phyloP scores from a whole-genome alignment of 2,329 filamentous ascomycete genomes.

The Chalara sp. region DNA sequence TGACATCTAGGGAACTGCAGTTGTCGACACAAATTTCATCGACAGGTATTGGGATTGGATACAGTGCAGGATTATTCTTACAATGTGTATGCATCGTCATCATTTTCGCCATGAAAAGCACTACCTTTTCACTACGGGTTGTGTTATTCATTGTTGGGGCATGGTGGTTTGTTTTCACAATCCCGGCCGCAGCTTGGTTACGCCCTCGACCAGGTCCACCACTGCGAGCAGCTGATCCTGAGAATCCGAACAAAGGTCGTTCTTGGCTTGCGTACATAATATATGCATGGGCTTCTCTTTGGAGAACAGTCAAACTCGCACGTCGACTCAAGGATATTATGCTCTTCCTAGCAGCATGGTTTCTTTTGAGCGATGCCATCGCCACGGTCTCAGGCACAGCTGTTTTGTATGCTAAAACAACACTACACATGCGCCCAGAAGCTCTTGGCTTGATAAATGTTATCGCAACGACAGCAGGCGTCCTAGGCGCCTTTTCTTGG shows the following conservation, averaged over 20 bases:
- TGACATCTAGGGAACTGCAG: conserved; percentile 60
- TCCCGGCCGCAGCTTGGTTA: conserved; percentile 82
- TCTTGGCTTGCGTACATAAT: conserved; percentile 66
- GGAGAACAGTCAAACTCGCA: conserved; percentile 71
- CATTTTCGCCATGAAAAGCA: conserved; percentile 65
- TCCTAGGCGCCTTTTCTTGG: conserved; percentile 88
- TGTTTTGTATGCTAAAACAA: conserved; percentile 91
- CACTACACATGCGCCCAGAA: conserved; percentile 82
- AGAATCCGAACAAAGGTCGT: conserved; percentile 16
- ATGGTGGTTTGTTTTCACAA: conserved; percentile 92
- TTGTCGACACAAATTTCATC: conserved; percentile 89
- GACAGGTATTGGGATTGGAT: conserved; percentile 89
- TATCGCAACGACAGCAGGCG: conserved; percentile 76
- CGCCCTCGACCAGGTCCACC: conserved; percentile 85
- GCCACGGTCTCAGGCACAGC: conserved; percentile 93
- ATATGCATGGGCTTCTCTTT: conserved; percentile 83
- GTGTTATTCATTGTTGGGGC: conserved; percentile 80
- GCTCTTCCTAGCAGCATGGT: conserved; percentile 83
- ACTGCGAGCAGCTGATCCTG: conserved; percentile 38
- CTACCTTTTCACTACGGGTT: conserved; percentile 78
- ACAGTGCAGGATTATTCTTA: conserved; percentile 76
- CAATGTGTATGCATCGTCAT: conserved; percentile 77
- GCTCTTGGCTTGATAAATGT: conserved; percentile 90
- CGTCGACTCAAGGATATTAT: conserved; percentile 65
- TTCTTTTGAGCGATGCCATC: conserved; percentile 87